Base-by-base conservation (phyloP, 2,329 filamentous ascomycete species). In the Colletotrichum sp. region DNA sequence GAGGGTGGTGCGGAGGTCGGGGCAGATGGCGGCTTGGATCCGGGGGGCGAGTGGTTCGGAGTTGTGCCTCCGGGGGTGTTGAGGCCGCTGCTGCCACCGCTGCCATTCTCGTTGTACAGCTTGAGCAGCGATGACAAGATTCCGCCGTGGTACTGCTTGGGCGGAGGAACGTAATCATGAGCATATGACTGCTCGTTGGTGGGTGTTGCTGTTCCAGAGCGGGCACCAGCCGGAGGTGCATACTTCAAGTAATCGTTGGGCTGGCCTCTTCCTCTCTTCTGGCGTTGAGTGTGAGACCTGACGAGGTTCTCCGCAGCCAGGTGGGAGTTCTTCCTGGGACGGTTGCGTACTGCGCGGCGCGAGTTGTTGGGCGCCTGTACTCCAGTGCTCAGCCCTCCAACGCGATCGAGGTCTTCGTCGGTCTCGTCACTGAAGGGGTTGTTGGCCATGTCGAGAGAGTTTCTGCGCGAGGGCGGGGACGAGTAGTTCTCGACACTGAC, bases 61-160 rank as follows among this genome's bases (percentile, higher is more conserved):
- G 83, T 85, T 65, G 85, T 81, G 36, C 84, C 82, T 8, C 80
- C 81, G 16, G 87, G 87, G 2, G 87, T 89, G 77, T 82, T 88
- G 43, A 81, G 78, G 16, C 84, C 86, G 77, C 85, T 87, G 70
- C 80, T 83, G 16, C 80, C 84, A 48, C 79, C 79, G 77, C 78
- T 84, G 72, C 78, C 81, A 75, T 78, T 79, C 76, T 91, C 86
- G 74, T 91, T 89, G 80, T 95, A 93, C 12, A 96, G 87, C 82
- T 93, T 94, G 66, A 97, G 86, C 0, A 97, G 86, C 0, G 92
- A 93, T 4, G 93, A 92, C 2, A 97, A 86, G 62, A 96, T 91
- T 34, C 95, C 94, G 34, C 93, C 93, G 66, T 93, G 91, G 82
- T 95, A 96, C 77, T 93, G 90, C 26, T 88, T 85, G 6, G 94